phyloP scores from a whole-genome alignment of 2,329 filamentous ascomycete species.

The Thermomyces lanuginosus region DNA sequence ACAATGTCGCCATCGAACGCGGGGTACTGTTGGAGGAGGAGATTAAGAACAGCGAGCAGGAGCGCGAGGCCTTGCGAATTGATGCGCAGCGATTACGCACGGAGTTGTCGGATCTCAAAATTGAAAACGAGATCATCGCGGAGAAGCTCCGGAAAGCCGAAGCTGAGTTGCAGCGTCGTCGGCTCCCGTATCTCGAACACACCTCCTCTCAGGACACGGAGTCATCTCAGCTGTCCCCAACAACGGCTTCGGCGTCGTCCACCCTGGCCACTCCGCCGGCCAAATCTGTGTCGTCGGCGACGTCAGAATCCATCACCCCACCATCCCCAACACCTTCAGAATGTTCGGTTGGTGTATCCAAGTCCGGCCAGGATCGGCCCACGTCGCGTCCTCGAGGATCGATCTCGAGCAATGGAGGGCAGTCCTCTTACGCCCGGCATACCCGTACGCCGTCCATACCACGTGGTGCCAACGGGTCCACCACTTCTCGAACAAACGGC shows the following conservation, averaged over 20 bases:
- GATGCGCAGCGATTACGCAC: constrained; percentile 79
- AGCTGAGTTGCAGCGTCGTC: constrained; percentile 33
- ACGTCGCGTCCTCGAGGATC: constrained; percentile 31
- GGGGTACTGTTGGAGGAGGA: constrained; percentile 91
- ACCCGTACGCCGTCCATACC: constrained; percentile 44
- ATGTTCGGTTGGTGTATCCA: constrained; percentile 47
- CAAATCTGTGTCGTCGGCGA: constrained; percentile 45
- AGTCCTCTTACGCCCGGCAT: constrained; percentile 35
- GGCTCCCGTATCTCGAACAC: constrained; percentile 35
- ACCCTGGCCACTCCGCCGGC: constrained; percentile 72
- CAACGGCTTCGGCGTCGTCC: constrained; percentile 75
- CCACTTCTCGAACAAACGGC: constrained; percentile 25
- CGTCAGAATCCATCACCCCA: constrained; percentile 58
- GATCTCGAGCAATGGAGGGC: constrained; percentile 37
- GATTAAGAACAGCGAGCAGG: constrained; percentile 77
- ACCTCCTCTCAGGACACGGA: constrained; percentile 45
- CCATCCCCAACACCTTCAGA: constrained; percentile 92
- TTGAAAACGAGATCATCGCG: constrained; percentile 84
- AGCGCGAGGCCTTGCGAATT: constrained; percentile 75
- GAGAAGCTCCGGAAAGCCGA: constrained; percentile 73
- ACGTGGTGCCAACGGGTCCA: constrained; percentile 26
- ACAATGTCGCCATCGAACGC: constrained; percentile 84
- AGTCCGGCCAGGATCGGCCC: constrained; percentile 34
- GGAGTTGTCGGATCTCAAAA: constrained; percentile 81
- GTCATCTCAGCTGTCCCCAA: constrained; percentile 60